These are phyloP conservation scores for Pythium aquatile DNA, from an alignment of 352 stramenopile species.

Conservation along the genomic window DNA sequence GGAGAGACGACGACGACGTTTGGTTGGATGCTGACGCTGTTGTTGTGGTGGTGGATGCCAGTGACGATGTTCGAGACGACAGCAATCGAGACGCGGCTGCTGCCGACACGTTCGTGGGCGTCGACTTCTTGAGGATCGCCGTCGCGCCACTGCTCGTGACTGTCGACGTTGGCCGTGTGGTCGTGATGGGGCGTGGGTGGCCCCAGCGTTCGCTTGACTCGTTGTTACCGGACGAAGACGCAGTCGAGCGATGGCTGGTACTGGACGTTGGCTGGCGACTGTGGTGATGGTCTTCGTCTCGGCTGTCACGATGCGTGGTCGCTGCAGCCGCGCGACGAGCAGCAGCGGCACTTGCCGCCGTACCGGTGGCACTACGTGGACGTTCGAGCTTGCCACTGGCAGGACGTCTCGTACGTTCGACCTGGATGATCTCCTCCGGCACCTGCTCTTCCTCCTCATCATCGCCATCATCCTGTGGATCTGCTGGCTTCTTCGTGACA, in stretches of 20 bases:
- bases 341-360: slow-evolving; percentile 22
- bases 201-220: slow-evolving; percentile 53
- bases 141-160: slow-evolving; percentile 34
- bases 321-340: slow-evolving; percentile 21
- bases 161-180: slow-evolving; percentile 16
- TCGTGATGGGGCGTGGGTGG: slow-evolving; percentile 31
- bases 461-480: slow-evolving; percentile 29
- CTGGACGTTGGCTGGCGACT: neutral
- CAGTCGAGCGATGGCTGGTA: slow-evolving; percentile 24
- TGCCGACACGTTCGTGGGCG: slow-evolving; percentile 19
- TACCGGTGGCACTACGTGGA: slow-evolving; percentile 44
- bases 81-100: slow-evolving; percentile 5
- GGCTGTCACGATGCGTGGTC: slow-evolving; percentile 22
- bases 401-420: slow-evolving; percentile 35
- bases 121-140: slow-evolving; percentile 33
- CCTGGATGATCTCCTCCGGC: slow-evolving; percentile 41
- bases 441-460: slow-evolving; percentile 36
- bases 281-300: slow-evolving; percentile 13
- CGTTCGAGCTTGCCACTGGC: slow-evolving; percentile 36
- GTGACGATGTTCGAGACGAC: slow-evolving; percentile 11
- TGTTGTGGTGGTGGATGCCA: slow-evolving; percentile 1
- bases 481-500: slow-evolving; percentile 14
- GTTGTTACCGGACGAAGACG: slow-evolving; percentile 32
- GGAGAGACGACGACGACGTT: slow-evolving; percentile 22
- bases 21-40: slow-evolving; percentile 24